Base-by-base conservation (phyloP, 2,329 filamentous ascomycete species). In the Pseudocercospora macadamiae region DNA sequence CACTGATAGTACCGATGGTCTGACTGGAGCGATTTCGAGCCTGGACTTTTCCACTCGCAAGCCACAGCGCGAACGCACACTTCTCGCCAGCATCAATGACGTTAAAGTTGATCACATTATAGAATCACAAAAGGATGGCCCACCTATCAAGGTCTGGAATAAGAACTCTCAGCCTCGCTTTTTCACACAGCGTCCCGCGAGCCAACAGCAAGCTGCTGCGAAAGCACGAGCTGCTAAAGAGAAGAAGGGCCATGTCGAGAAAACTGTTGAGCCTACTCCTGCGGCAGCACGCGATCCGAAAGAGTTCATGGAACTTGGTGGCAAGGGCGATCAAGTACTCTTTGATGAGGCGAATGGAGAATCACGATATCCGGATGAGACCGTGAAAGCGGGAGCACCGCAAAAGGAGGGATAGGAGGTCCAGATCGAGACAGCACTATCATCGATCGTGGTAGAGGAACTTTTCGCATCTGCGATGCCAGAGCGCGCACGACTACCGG, bases 1-100 rank as follows among this genome's bases (percentile, higher is more conserved):
- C 26, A 87, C 87, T 61, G 93, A 97, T 77, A 96, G 92, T 76
- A 97, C 93, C 14, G 92, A 96, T 70, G 93, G 93, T 4, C 82
- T 99, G 19, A 93, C 95, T 0, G 90, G 90, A n/a, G 92, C 90
- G 28, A 85, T 99, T 66, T 86, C 86, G 21, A 84, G 85, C 9
- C 83, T 99, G 8, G 91, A 95, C 66, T 93, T 99, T 72, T 86
- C 89, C 23, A 89, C 89, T 67, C 87, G 93, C 64, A 95, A 93
- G 63, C 77, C 91, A 0, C 80, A 83, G 23, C 86, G 95, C 12
- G 90, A 97, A 76, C 86, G 95, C 48, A 99, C 95, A 0, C 77
- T 97, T 54, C 82, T 99, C 34, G 89, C 89, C 67, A 87, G 84
- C 49, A 84, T 96, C 74, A 96, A 96, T 74, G 85, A 91, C 51